Evolutionary conservation across 345 rosid species (phyloP).

Genomic region (Trapa incisa): DNA sequence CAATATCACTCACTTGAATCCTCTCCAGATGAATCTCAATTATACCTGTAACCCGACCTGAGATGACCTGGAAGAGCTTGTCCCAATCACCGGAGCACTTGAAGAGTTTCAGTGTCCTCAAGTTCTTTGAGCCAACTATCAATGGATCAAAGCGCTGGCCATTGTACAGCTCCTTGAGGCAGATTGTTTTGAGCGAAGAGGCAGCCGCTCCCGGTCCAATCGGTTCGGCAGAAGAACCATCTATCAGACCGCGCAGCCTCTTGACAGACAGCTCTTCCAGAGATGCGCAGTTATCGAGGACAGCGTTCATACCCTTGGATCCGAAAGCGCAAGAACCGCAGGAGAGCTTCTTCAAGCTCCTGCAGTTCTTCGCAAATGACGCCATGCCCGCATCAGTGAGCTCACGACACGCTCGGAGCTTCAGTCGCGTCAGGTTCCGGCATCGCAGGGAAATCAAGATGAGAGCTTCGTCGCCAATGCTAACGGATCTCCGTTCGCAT

Average conservation of each 20-base stretch:
- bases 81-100: conserved; percentile 90
- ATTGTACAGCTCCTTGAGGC: conserved; percentile 62
- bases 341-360: conserved; percentile 63
- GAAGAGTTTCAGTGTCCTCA: conserved; percentile 54
- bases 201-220: conserved; percentile 57
- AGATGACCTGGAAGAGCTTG: conserved; percentile 32
- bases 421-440: conserved; percentile 58
- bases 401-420: conserved; percentile 73
- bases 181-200: conserved; percentile 44
- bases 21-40: conserved; percentile 64
- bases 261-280: conserved; percentile 69
- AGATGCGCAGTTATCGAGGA: conserved; percentile 54
- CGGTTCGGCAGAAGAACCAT: conserved; percentile 42
- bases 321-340: conserved; percentile 81
- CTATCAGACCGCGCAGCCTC: conserved; percentile 62
- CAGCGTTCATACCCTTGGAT: conserved; percentile 71
- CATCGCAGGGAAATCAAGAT: conserved; percentile 52
- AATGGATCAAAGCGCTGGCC: conserved; percentile 73
- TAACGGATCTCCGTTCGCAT: conserved; percentile 65
- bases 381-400: conserved; percentile 62
- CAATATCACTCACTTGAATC: conserved; percentile 53
- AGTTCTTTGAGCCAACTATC: conserved; percentile 45
- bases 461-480: conserved; percentile 69
- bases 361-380: conserved; percentile 58
- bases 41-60: conserved; percentile 29